Evolutionary conservation across 495 filamentous ascomycete species (phyloP).

Genomic region (Penicillium salamii): DNA sequence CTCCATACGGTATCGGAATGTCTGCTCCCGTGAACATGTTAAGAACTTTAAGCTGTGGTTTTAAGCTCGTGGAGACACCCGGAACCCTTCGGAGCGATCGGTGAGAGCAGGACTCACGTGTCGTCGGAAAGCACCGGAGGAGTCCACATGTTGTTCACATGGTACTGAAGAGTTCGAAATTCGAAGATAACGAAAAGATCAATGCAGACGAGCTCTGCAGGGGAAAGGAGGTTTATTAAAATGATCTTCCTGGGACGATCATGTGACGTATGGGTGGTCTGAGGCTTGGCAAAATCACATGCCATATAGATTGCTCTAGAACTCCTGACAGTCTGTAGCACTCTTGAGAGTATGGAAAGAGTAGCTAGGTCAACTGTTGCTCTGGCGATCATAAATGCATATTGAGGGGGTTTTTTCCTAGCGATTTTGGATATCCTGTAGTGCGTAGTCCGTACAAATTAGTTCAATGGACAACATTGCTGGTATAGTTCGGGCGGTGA

Average conservation of each 20-base stretch:
- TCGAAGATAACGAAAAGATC: no score
- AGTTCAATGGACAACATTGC: no score
- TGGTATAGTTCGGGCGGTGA: not conserved
- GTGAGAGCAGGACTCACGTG: slow-evolving; percentile 20
- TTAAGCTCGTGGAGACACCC: slow-evolving; percentile 18
- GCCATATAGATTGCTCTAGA: no score
- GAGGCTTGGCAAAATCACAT: slow-evolving; percentile 1
- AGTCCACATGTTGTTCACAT: slow-evolving; percentile 15
- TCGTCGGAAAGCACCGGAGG: slow-evolving; percentile 14
- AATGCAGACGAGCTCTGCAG: not conserved
- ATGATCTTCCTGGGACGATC: not conserved
- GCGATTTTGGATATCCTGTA: no score
- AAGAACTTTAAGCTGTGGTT: not conserved
- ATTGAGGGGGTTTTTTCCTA: no score
- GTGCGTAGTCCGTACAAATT: no score
- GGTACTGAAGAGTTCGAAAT: not conserved
- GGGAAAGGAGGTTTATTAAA: not conserved
- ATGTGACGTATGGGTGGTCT: not conserved
- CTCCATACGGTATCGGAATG: slow-evolving; percentile 11
- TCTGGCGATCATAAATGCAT: no score
- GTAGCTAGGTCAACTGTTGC: no score
- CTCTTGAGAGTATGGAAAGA: no score
- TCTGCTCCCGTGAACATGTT: slow-evolving; percentile 12
- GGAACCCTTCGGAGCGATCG: slow-evolving; percentile 24
- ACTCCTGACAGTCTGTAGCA: no score